These are phyloP conservation scores for Artemisia argyi DNA, from an alignment of 129 eudicot species.

Conservation along the genomic window DNA sequence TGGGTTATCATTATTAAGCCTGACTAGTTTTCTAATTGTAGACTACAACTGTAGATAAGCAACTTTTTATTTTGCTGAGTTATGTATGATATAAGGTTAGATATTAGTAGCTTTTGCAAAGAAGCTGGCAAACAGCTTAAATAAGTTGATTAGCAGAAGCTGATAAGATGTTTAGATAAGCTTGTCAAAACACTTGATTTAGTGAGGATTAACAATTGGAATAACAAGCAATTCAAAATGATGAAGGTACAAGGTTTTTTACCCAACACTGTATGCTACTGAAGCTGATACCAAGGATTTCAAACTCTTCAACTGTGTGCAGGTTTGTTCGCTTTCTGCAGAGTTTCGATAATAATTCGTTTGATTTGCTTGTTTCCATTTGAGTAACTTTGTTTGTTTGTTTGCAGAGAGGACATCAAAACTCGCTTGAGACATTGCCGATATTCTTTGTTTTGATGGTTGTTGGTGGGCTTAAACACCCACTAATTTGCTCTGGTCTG, in stretches of 20 bases:
- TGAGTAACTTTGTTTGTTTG: conserved; percentile 19
- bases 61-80: too few relatives aligned
- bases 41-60: too few relatives aligned
- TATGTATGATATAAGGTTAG: too few relatives aligned
- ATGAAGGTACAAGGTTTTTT: conserved; percentile 69
- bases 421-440: conserved; percentile 74
- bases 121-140: too few relatives aligned
- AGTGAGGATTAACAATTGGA: too few relatives aligned
- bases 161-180: too few relatives aligned
- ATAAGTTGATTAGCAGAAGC: too few relatives aligned
- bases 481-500: conserved; percentile 46
- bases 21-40: too few relatives aligned
- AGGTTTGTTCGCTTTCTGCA: conserved; percentile 40
- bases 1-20: too few relatives aligned
- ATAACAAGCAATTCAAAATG: neutral
- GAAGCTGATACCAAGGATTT: conserved; percentile 93
- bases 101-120: too few relatives aligned
- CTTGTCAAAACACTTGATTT: too few relatives aligned
- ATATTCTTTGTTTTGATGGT: conserved; percentile 58
- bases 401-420: conserved; percentile 98
- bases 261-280: conserved; percentile 74
- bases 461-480: conserved; percentile 77
- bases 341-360: neutral
- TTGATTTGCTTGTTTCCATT: neutral
- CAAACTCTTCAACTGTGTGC: conserved; percentile 85